Evolutionary conservation across 257 asterid genomes (phyloP).

Genomic region (Lantana camara): DNA sequence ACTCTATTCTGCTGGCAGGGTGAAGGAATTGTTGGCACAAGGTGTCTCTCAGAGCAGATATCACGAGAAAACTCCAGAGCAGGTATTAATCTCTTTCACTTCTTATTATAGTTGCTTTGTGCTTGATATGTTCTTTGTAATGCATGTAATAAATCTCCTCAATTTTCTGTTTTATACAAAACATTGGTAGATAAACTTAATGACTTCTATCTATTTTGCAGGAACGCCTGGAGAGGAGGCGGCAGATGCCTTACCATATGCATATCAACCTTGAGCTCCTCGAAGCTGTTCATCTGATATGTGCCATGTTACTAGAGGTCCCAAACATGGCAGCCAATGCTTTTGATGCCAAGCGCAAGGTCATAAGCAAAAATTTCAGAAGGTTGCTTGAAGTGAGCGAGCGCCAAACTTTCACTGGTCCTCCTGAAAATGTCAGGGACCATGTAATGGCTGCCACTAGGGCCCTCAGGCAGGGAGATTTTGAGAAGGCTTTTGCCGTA

Average conservation of each 20-base stretch:
- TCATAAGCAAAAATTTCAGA: constrained; percentile 81
- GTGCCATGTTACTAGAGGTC: constrained; percentile 95
- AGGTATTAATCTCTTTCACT: constrained; percentile 47
- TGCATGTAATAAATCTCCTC: not conserved
- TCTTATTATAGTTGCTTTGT: not conserved
- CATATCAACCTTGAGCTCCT: constrained; percentile 98
- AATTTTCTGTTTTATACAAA: not conserved
- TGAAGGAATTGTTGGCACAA: constrained; percentile 93
- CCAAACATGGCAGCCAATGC: constrained; percentile 96
- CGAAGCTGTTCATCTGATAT: constrained; percentile 90
- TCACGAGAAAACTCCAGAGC: constrained; percentile 97
- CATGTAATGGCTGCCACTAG: constrained; percentile 94
- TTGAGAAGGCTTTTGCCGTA: constrained; percentile 62
- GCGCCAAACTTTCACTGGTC: constrained; percentile 90
- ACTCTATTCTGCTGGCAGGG: constrained; percentile 91
- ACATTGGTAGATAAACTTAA: not conserved
- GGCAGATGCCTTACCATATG: constrained; percentile 99
- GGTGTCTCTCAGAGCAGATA: constrained; percentile 93
- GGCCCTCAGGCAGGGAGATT: constrained; percentile 86
- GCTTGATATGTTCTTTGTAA: not conserved
- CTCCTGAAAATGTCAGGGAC: constrained; percentile 96
- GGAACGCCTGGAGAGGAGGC: constrained; percentile 96
- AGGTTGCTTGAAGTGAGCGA: constrained; percentile 81
- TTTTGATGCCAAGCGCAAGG: constrained; percentile 80
- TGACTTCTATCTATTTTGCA: constrained; percentile 28